Percentiles rank a stretch among this genome's conserved stretches.
Evolutionary conservation across 2,329 filamentous ascomycete species (phyloP).

Genomic region (Tolypocladium sp.): DNA sequence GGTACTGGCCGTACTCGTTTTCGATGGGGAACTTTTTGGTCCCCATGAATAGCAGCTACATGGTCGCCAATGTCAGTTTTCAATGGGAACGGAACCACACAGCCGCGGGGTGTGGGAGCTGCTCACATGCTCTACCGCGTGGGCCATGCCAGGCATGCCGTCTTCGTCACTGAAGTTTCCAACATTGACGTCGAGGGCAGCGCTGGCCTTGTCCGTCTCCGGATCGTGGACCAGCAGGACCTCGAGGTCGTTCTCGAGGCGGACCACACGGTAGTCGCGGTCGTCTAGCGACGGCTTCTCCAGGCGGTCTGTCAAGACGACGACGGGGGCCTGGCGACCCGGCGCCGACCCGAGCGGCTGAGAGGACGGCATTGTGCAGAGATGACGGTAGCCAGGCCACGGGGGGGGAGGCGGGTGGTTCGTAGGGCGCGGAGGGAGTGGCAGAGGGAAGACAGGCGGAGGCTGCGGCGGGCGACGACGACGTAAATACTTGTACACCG

Average conservation of each 20-base stretch:
- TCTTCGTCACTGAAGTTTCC: constrained; percentile 89
- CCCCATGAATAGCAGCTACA: constrained; percentile 84
- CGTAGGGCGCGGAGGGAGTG: not conserved
- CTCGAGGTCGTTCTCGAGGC: constrained; percentile 79
- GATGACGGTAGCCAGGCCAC: not conserved
- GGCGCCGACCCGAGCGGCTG: constrained; percentile 23
- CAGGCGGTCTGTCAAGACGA: constrained; percentile 55
- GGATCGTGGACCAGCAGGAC: constrained; percentile 87
- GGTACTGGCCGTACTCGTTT: constrained; percentile 91
- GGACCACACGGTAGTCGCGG: constrained; percentile 78
- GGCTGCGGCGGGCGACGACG: constrained; percentile 1
- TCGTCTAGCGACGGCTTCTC: constrained; percentile 82
- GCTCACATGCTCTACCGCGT: constrained; percentile 81
- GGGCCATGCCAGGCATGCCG: constrained; percentile 89
- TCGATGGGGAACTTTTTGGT: constrained; percentile 95
- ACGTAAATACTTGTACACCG: not conserved
- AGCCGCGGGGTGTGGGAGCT: not conserved
- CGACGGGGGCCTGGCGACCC: constrained; percentile 19
- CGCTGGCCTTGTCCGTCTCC: constrained; percentile 93
- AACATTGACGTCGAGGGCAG: constrained; percentile 89
- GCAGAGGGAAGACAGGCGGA: not conserved
- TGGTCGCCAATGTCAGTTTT: constrained; percentile 4
- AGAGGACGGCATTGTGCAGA: constrained; percentile 19
- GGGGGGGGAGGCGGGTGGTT: not conserved
- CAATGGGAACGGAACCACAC: not conserved